Evolutionary conservation across 441 rosid genomes (phyloP).

Genomic region (Lepidium campestre): DNA sequence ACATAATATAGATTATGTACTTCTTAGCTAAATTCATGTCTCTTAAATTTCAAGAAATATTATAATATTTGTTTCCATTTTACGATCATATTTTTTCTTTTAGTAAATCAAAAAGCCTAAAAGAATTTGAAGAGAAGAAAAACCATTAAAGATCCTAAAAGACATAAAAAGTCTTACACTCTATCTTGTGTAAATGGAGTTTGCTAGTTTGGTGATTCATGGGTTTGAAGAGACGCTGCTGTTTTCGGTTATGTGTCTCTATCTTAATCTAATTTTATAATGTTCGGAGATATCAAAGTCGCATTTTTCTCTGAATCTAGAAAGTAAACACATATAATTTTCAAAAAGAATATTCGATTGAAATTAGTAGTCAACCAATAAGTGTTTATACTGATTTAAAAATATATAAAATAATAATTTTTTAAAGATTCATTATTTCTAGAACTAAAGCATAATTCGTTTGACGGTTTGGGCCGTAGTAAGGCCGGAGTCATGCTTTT

Average conservation of each 20-base stretch:
- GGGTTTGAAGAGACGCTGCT: conserved; percentile 11
- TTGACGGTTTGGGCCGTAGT: conserved; percentile 2
- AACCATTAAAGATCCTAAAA: background rate
- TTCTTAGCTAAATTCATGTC: background rate
- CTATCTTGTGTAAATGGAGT: background rate
- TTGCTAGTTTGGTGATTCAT: conserved; percentile 8
- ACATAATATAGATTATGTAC: background rate
- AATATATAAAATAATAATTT: background rate
- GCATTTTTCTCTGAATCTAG: background rate
- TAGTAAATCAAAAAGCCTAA: background rate
- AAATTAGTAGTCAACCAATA: conserved; percentile 17
- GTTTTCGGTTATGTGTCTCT: conserved; percentile 7
- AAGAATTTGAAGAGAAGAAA: background rate
- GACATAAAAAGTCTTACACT: background rate
- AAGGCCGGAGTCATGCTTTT: conserved; percentile 9
- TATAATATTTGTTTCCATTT: background rate
- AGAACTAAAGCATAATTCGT: background rate
- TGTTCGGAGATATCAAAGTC: conserved; percentile 15
- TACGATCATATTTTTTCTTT: background rate
- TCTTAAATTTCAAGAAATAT: background rate
- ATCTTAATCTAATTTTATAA: conserved; percentile 6
- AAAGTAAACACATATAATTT: background rate
- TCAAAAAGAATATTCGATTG: background rate
- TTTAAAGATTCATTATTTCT: background rate
- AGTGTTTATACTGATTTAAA: background rate